phyloP scores from a whole-genome alignment of 345 rosid species.

The Eucalyptus erythrocorys region DNA sequence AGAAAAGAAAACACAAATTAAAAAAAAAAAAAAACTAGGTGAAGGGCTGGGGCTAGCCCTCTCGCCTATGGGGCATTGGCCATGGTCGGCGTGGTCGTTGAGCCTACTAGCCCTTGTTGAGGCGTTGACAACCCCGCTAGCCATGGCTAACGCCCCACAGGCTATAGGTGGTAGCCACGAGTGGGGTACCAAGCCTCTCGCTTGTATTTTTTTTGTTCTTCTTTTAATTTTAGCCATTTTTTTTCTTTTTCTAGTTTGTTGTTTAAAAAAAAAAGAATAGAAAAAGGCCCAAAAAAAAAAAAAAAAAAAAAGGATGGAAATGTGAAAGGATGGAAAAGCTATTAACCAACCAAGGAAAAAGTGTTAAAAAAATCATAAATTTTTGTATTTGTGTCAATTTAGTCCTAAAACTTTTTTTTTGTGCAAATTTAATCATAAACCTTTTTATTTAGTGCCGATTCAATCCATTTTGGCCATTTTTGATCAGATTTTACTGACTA shows the following conservation, averaged over 20 bases:
- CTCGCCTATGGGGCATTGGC: not conserved
- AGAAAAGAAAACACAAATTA: accelerated
- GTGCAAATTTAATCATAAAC: too few species aligned
- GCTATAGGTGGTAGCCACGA: accelerated
- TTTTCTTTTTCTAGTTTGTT: not conserved
- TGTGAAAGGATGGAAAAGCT: accelerated
- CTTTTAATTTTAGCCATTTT: not conserved
- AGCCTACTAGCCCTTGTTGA: not conserved
- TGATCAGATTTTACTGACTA: too few species aligned
- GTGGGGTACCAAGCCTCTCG: too few species aligned
- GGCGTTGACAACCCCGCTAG: accelerated
- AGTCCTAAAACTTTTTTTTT: too few species aligned
- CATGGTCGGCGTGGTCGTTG: accelerated
- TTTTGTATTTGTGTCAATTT: too few species aligned
- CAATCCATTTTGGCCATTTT: too few species aligned
- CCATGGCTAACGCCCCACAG: not conserved
- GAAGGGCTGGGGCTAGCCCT: too few species aligned
- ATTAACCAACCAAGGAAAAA: accelerated
- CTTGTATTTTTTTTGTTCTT: not conserved
- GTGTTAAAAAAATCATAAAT: too few species aligned
- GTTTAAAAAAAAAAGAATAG: accelerated
- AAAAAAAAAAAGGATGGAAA: too few species aligned
- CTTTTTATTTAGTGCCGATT: too few species aligned
- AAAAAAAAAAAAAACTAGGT: too few species aligned
- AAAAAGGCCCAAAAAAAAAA: too few species aligned